Base-by-base conservation (phyloP, 2,329 filamentous ascomycete species). In the Neocucurbitaria cava region DNA sequence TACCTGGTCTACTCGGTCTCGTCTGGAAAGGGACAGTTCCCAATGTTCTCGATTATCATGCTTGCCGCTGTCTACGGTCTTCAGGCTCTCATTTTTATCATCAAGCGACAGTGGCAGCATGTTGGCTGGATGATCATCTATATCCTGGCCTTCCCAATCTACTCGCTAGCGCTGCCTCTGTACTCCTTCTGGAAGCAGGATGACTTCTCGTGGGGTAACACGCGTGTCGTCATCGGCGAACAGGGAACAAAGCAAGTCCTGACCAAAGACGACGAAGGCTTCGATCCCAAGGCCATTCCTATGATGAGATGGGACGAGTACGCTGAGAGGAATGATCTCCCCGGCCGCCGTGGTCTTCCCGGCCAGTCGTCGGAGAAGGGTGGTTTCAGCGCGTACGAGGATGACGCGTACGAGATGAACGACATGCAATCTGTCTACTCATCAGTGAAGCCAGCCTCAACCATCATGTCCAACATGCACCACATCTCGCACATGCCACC, bases 181-280 rank as follows among this genome's bases (percentile, higher is more conserved):
- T 99, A 98, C 81, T 96, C 94, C 0, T 99, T 99, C 88, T 99
- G 95, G 95, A 96, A 97, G 78, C 93, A 97, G 77, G 95, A 99
- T 78, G 94, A 99, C 79, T 99, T 99, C 83, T 89, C 89, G 1
- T 99, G 95, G 95, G 95, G 95, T 83, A 98, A 95, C 80, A 99
- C 95, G 1, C 92, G 95, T 85, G 87, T 99, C 62, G 95, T 99
- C 64, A 90, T 98, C 63, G 94, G 92, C 55, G 95, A 99, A 76
- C 92, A 94, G 76, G 94, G 93, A 59, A 86, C 85, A 73, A 96
- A 96, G 80, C 87, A 96, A 72, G 82, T 97, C n/a, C 84, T 99
- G 48, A 92, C 92, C 0, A 87, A 93, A 2, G 85, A 87, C 50
- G 87, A 90, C 56, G 92, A 95, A 73, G 86, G 84, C 9, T 99